These are phyloP conservation scores for Nothophytophthora sp. DNA, from an alignment of 352 stramenopile genomes.

Conservation along the genomic window DNA sequence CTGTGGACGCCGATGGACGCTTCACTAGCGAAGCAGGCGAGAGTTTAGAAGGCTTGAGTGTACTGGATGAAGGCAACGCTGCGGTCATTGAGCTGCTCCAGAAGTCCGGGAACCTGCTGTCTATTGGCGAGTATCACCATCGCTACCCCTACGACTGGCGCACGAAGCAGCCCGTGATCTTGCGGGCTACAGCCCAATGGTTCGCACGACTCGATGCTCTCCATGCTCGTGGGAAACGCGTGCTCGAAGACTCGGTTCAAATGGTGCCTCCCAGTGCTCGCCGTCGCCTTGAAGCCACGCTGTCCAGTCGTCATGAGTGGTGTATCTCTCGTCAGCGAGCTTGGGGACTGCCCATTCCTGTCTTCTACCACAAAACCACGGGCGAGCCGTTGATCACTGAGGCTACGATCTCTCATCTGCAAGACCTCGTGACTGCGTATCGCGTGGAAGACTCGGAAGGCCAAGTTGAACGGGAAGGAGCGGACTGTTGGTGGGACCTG, in stretches of 20 bases:
- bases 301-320: constrained; percentile 94
- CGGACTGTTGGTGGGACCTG: constrained; percentile 97
- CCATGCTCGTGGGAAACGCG: constrained; percentile 69
- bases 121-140: constrained; percentile 90
- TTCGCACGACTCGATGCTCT: constrained; percentile 97
- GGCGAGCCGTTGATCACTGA: constrained; percentile 91
- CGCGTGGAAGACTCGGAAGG: constrained; percentile 23
- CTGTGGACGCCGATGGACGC: constrained; percentile 61
- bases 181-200: constrained; percentile 98
- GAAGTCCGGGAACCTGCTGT: constrained; percentile 81
- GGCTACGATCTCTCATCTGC: constrained; percentile 90
- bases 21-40: constrained; percentile 93
- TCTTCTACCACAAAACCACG: constrained; percentile 95
- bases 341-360: constrained; percentile 98
- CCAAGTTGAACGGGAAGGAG: constrained; percentile 80
- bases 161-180: constrained; percentile 98
- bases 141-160: constrained; percentile 99
- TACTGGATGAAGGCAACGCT: constrained; percentile 92
- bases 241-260: constrained; percentile 75
- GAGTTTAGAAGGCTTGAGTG: constrained; percentile 86
- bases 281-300: constrained; percentile 84
- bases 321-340: constrained; percentile 98
- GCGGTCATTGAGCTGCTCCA: constrained; percentile 91
- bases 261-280: constrained; percentile 92
- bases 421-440: constrained; percentile 56